phyloP scores from a whole-genome alignment of 495 filamentous ascomycete species.

The Clavariopsis aquatica region DNA sequence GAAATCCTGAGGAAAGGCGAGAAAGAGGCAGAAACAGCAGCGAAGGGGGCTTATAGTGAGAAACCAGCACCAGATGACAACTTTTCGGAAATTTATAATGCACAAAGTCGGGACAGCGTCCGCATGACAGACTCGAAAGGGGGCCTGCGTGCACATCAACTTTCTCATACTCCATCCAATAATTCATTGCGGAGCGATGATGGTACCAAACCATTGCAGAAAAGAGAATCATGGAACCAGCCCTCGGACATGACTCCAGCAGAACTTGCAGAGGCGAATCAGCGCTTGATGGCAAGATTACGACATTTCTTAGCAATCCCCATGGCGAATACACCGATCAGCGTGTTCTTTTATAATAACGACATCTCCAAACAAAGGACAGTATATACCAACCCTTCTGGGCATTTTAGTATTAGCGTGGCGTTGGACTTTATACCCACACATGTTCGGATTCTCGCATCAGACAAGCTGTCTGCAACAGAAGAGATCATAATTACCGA shows the following conservation, averaged over 20 bases:
- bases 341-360: conserved; percentile 90
- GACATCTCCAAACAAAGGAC: conserved; percentile 73
- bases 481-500: conserved; percentile 75
- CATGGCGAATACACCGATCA: conserved; percentile 70
- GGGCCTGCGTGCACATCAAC: conserved; percentile 1
- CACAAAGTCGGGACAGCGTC: conserved; percentile 18
- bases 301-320: conserved; percentile 87
- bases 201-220: conserved; percentile 45
- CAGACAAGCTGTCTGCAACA: conserved; percentile 76
- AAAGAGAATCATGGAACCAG: conserved; percentile 53
- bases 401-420: conserved; percentile 78
- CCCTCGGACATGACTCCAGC: conserved; percentile 63
- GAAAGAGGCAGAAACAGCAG: conserved; percentile 68
- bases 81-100: conserved; percentile 19
- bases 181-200: conserved; percentile 41
- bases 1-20: conserved; percentile 70
- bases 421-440: conserved; percentile 88
- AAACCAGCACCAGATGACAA: conserved; percentile 43
- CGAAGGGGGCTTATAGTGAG: conserved; percentile 63
- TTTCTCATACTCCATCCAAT: conserved; percentile 10
- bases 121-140: conserved; percentile 26
- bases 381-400: conserved; percentile 76
- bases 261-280: conserved; percentile 77
- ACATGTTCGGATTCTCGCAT: conserved; percentile 81
- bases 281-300: conserved; percentile 80